Conservation (phyloP, 1,284 basidiomycete species). For the Ganoderma boninense region DNA sequence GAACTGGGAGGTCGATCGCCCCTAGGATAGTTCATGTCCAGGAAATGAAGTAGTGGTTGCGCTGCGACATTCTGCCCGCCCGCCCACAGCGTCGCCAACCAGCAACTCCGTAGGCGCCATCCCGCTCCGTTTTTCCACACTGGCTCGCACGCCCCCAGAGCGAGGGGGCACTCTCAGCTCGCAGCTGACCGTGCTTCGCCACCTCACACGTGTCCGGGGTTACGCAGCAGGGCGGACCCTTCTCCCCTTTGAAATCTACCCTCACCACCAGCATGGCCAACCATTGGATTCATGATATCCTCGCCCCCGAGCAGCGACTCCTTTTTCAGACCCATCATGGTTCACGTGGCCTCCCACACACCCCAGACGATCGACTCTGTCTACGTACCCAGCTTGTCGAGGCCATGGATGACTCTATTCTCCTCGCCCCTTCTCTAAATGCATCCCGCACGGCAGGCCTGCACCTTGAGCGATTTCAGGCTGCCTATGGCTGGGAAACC, state of each 20-base stretch:
- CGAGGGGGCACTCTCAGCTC: constrained; percentile 14
- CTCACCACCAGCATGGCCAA: no score
- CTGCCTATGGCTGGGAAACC: background rate
- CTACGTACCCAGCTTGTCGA: background rate
- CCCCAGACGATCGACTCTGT: background rate
- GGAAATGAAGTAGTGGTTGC: background rate
- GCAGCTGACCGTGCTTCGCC: constrained; percentile 28
- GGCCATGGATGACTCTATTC: background rate
- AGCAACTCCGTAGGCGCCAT: background rate
- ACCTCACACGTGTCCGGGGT: no score
- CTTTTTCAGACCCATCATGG: no score
- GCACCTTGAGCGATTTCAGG: background rate
- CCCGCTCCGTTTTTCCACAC: constrained; percentile 16
- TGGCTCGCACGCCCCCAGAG: constrained; percentile 17
- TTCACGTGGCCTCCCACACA: background rate
- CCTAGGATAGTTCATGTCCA: background rate
- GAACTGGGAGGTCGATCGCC: background rate
- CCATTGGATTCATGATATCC: no score
- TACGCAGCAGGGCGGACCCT: no score
- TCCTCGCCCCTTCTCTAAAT: background rate
- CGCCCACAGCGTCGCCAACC: background rate
- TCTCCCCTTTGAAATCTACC: no score
- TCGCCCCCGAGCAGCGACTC: no score
- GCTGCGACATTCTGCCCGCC: background rate
- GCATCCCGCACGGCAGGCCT: background rate